Evolutionary conservation across 306 rosid genomes (phyloP), one percentile per base, ranked within the genome.

Genomic region (Fragaria nilgerrensis): DNA sequence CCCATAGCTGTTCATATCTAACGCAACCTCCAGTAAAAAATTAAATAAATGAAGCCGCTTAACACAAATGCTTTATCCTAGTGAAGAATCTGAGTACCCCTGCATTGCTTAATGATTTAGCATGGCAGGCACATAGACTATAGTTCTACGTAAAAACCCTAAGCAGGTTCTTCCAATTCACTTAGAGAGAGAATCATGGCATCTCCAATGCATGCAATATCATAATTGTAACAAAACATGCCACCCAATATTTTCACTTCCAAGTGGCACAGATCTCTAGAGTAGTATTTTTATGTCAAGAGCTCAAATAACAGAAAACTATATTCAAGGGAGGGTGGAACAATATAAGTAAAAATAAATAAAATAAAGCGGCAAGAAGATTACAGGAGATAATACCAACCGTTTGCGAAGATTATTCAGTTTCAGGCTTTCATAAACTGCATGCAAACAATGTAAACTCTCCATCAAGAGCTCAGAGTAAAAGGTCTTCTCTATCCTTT

Each of bases 351-450:
- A 32, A 37, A 67, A 58, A 72, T 70, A 20, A 68, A 76, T 41
- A 47, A 45, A 67, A 53, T 13, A 44, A 17, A 20, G 36, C 7
- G 23, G 37, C 14, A 74, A 72, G 63, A 70, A 14, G 5, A 17
- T 25, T 49, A 49, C 29, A 49, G 52, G 34, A 82, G 37, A 68
- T 64, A 72, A 56, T 20, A 65, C 78, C 70, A 76, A 94, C 98
- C 96, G 50, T 81, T 87, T 94, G 47, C 98, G 96, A 78, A 94
- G 98, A 81, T 84, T 89, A 79, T 94, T 90, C 81, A 94, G 89
- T 84, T 94, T 94, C 79, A 94, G 82, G 84, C 85, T 90, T 86
- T 95, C 98, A 75, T 95, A 95, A 66, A 95, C 93, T 36, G 97
- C 95, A 86, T 95, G 98, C 82, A 95, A 91, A 78, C 96, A 92